Percentiles rank a stretch among this genome's conserved stretches.
These are phyloP conservation scores for Lactuca saligna DNA, from an alignment of 129 eudicot species.

Conservation along the genomic window DNA sequence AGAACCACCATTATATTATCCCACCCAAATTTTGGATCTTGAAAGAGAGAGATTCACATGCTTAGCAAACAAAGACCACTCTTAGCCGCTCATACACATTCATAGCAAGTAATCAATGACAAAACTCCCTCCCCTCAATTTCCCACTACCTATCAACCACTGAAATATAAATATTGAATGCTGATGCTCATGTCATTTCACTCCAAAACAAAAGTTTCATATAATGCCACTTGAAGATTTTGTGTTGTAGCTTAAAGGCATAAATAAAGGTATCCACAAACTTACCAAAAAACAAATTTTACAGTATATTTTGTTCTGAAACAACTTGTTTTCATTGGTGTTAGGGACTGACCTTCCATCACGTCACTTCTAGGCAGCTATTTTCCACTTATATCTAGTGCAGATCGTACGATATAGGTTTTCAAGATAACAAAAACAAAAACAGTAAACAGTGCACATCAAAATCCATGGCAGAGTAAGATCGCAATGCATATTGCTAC, in stretches of 20 bases:
- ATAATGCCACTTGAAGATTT: constrained; percentile 14
- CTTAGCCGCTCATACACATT: constrained; percentile 49
- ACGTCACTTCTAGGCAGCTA: neutral
- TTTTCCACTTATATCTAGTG: neutral
- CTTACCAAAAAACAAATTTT: constrained; percentile 6
- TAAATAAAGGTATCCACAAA: constrained; percentile 11
- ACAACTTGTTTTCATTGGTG: neutral
- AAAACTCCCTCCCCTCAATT: constrained; percentile 11
- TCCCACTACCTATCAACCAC: constrained; percentile 41
- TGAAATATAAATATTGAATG: constrained; percentile 4
- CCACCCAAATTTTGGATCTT: constrained; percentile 52
- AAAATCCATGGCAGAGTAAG: neutral
- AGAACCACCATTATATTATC: constrained; percentile 71
- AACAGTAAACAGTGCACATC: neutral
- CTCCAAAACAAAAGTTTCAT: constrained; percentile 16
- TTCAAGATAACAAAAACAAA: constrained; percentile 9
- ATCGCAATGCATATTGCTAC: constrained; percentile 4
- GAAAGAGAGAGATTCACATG: constrained; percentile 49
- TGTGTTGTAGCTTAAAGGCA: constrained; percentile 12
- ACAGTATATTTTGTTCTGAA: neutral
- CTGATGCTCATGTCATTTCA: constrained; percentile 37
- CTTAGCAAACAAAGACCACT: constrained; percentile 29
- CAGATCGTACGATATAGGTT: neutral
- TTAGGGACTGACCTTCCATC: no score
- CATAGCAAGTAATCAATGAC: constrained; percentile 39